A percentile compares a stretch with the other conserved stretches of the same genome.
phyloP scores from a whole-genome alignment of 1,284 basidiomycete species.

The Irpex sp. region DNA sequence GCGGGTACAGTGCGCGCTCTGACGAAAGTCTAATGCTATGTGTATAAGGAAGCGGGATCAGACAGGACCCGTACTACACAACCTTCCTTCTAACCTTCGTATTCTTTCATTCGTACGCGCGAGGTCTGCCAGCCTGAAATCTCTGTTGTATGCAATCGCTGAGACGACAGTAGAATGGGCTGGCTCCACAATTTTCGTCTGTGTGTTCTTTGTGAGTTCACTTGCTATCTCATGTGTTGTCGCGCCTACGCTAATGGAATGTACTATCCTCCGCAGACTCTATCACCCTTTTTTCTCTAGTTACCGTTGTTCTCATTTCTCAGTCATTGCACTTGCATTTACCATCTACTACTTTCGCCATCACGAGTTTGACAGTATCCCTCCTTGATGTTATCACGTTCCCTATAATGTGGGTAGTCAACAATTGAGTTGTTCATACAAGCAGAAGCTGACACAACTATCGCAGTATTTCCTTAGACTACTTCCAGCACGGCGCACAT shows the following conservation, averaged over 20 bases:
- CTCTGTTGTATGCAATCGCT: neutral
- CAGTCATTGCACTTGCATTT: neutral
- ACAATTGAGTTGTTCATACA: neutral
- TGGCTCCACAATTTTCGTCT: slow-evolving; percentile 7
- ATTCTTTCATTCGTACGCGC: neutral
- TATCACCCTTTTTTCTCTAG: slow-evolving; percentile 3
- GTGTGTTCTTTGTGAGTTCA: slow-evolving; percentile 6
- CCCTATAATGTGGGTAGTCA: slow-evolving; percentile 4
- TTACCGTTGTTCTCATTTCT: neutral
- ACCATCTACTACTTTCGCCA: neutral
- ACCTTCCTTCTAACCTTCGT: neutral
- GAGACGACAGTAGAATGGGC: slow-evolving; percentile 3
- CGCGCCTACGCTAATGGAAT: neutral
- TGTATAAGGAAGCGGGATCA: neutral
- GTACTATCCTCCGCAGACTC: neutral
- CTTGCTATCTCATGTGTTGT: neutral
- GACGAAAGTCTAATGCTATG: neutral
- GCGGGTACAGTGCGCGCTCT: neutral
- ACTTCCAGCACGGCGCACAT: neutral
- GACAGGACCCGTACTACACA: neutral
- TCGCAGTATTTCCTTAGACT: slow-evolving; percentile 4
- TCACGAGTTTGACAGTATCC: neutral
- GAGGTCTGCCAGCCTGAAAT: neutral
- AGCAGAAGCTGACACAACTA: neutral
- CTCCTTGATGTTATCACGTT: neutral